phyloP scores from a whole-genome alignment of 176 grass and related monocot genomes.

The Triticum timopheevii region DNA sequence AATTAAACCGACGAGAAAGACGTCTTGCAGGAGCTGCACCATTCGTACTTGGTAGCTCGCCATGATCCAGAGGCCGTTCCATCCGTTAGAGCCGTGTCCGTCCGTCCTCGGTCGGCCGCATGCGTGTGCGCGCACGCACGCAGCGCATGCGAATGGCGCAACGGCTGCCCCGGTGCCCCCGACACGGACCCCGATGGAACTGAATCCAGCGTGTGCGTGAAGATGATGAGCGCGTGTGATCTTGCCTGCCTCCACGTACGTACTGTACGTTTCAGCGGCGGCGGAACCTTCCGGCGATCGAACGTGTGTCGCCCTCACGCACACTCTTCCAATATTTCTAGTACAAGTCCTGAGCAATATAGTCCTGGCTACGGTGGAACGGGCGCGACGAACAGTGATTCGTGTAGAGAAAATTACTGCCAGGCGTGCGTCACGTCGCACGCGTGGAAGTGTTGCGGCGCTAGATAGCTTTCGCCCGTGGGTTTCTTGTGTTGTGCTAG shows the following conservation, averaged over 20 bases:
- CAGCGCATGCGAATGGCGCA: no score
- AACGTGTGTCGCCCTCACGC: not conserved
- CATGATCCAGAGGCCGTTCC: slow-evolving; percentile 11
- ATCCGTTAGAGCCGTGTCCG: not conserved
- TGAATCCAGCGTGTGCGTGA: no score
- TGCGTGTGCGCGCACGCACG: no score
- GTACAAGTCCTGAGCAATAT: not conserved
- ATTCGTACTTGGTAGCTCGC: not conserved
- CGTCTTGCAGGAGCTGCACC: not conserved
- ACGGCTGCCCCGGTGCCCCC: no score
- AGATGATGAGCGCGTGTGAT: not conserved
- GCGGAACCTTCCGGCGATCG: not conserved
- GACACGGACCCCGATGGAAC: not conserved
- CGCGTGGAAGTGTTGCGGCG: not conserved
- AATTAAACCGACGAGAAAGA: not conserved
- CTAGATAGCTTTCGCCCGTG: not conserved
- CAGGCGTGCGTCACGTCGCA: not conserved
- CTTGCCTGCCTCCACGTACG: not conserved
- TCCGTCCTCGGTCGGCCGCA: no score
- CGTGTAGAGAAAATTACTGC: not conserved
- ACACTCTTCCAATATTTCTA: no score
- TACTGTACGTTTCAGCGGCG: not conserved
- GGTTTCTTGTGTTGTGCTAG: not conserved
- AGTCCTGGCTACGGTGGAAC: not conserved
- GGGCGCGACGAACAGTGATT: not conserved